These are phyloP conservation scores for Bryopsis sp. DNA, from an alignment of 139 green algal genomes.

Conservation along the genomic window DNA sequence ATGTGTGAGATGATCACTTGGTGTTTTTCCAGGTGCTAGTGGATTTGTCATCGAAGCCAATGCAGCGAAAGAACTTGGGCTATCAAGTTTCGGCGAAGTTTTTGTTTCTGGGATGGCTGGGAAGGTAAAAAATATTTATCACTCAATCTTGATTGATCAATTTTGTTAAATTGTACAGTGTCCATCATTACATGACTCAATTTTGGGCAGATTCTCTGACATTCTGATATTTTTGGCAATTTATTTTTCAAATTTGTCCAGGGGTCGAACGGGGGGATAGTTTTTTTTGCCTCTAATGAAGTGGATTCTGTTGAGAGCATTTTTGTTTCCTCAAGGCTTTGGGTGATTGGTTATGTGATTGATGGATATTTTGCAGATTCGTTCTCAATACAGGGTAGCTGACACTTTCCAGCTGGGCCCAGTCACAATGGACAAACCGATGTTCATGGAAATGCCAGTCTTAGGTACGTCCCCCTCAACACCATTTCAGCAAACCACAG, in stretches of 20 bases:
- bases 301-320: too few species aligned
- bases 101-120: conserved; percentile 11
- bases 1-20: background rate
- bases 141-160: too few species aligned
- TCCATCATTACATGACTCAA: too few species aligned
- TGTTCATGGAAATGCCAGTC: conserved; percentile 15
- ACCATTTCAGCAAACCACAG: too few species aligned
- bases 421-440: background rate
- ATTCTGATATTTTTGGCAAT: too few species aligned
- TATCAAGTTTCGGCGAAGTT: conserved; percentile 3
- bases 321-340: background rate
- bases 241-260: too few species aligned
- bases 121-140: too few species aligned
- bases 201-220: too few species aligned
- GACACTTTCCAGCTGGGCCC: background rate
- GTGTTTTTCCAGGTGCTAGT: conserved; percentile 8
- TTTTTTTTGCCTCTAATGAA: too few species aligned
- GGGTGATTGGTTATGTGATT: background rate
- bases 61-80: background rate
- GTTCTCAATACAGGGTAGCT: background rate
- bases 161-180: too few species aligned
- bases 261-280: too few species aligned
- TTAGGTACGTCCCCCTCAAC: too few species aligned
- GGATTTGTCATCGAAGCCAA: conserved; percentile 4
- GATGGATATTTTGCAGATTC: background rate